phyloP scores from a whole-genome alignment of 805 yeast species.

The Schwanniomyces vanrijiae region DNA sequence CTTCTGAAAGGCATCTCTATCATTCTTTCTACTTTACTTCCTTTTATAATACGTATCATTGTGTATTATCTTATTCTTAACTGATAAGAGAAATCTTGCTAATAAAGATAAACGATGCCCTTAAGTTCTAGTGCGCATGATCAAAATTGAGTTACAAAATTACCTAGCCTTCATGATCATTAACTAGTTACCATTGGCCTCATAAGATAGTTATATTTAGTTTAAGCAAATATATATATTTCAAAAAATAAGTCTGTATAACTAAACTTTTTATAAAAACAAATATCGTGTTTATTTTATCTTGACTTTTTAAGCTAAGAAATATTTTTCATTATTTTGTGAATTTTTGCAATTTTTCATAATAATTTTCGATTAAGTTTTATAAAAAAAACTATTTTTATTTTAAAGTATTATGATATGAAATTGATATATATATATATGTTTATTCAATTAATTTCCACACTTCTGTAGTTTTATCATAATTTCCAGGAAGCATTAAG shows the following conservation, averaged over 20 bases:
- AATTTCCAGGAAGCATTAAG: slow-evolving; percentile 35
- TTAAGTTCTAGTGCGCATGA: not conserved
- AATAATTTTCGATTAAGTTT: too few relatives aligned
- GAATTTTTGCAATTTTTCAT: too few relatives aligned
- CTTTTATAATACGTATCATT: not conserved
- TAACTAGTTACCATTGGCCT: not conserved
- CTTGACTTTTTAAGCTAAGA: too few relatives aligned
- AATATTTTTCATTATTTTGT: too few relatives aligned
- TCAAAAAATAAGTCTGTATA: too few relatives aligned
- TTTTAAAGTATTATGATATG: too few relatives aligned
- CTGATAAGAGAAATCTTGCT: not conserved
- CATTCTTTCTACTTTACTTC: not conserved
- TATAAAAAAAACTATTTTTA: not conserved
- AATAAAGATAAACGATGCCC: not conserved
- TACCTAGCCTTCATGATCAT: not conserved
- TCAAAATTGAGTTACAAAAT: not conserved
- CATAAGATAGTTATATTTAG: too few relatives aligned
- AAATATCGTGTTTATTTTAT: too few relatives aligned
- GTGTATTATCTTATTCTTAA: not conserved
- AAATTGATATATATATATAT: not conserved
- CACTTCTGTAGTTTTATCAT: slow-evolving; percentile 22
- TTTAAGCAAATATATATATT: too few relatives aligned
- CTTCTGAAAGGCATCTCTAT: not conserved
- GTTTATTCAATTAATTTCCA: slow-evolving; percentile 19
- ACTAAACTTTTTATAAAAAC: too few relatives aligned